These are phyloP conservation scores for Diaporthe citriasiana DNA, from an alignment of 2,329 filamentous ascomycete species.

Conservation along the genomic window DNA sequence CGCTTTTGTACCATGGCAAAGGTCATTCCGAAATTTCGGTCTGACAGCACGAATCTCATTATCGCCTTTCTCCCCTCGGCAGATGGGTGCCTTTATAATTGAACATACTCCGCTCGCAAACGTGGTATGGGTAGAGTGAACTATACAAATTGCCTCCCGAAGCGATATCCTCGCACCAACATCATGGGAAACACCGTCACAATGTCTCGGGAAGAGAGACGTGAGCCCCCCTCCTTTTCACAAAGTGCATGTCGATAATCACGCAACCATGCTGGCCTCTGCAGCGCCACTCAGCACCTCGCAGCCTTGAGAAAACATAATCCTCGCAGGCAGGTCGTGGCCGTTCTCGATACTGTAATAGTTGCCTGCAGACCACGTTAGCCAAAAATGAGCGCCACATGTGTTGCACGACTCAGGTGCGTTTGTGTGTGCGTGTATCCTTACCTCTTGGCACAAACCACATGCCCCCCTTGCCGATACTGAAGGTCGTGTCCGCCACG, in stretches of 20 bases:
- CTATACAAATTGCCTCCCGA: constrained; percentile 2
- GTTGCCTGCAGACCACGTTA: constrained; percentile 74
- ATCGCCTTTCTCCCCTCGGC: constrained; percentile 13
- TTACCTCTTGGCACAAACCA: constrained; percentile 96
- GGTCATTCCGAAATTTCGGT: background rate
- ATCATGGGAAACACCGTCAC: background rate
- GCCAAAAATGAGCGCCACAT: background rate
- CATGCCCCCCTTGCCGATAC: constrained; percentile 87
- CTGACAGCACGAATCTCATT: constrained; percentile 1
- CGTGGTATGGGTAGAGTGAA: constrained; percentile 14
- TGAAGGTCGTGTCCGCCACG: constrained; percentile 81
- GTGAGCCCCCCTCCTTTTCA: background rate
- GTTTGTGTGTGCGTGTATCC: constrained; percentile 49
- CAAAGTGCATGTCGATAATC: background rate
- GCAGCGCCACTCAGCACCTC: constrained; percentile 59
- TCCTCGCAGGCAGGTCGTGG: constrained; percentile 76
- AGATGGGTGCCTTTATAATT: constrained; percentile 21
- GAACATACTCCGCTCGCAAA: constrained; percentile 29
- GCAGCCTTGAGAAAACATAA: constrained; percentile 95
- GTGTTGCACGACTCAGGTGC: background rate
- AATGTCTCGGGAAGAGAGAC: background rate
- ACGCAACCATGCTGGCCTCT: constrained; percentile 44
- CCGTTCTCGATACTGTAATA: constrained; percentile 93
- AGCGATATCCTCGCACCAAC: constrained; percentile 12
- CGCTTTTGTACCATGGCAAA: background rate